Conservation (phyloP, 139 green algal species). For the Chlamydomonas asymmetrica region DNA sequence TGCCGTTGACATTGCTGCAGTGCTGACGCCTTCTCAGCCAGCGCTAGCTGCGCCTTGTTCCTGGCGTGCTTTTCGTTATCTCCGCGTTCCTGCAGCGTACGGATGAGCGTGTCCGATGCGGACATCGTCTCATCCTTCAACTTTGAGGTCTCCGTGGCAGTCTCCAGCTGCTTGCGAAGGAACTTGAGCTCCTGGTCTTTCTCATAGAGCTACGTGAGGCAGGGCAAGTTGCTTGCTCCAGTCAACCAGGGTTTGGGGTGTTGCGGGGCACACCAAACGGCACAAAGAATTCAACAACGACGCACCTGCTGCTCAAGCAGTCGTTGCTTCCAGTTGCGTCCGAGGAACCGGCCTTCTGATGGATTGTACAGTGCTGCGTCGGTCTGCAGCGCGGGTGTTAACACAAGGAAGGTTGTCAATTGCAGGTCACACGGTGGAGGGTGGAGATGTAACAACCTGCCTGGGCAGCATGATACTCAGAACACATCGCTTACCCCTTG, state of each 20-base stretch:
- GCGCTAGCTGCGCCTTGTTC: slow-evolving; percentile 34
- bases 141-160: not conserved
- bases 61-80: slow-evolving; percentile 14
- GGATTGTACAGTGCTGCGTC: slow-evolving; percentile 15
- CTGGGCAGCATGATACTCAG: too few species aligned
- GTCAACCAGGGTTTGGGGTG: too few species aligned
- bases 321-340: slow-evolving; percentile 18
- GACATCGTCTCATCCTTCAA: slow-evolving; percentile 14
- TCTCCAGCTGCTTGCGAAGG: slow-evolving; percentile 17
- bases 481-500: not conserved
- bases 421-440: too few species aligned
- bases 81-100: slow-evolving; percentile 7
- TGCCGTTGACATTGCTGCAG: slow-evolving; percentile 23
- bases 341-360: slow-evolving; percentile 18
- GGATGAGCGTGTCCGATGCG: slow-evolving; percentile 7
- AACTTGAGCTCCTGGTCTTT: slow-evolving; percentile 29
- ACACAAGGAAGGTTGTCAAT: too few species aligned
- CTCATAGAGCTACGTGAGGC: not conserved
- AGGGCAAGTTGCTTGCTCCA: too few species aligned
- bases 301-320: slow-evolving; percentile 23
- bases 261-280: not conserved
- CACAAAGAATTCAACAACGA: not conserved
- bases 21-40: slow-evolving; percentile 21
- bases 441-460: too few species aligned
- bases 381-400: not conserved